Evolutionary conservation across 257 asterid genomes (phyloP).

Genomic region (Thymus mandschuricus): DNA sequence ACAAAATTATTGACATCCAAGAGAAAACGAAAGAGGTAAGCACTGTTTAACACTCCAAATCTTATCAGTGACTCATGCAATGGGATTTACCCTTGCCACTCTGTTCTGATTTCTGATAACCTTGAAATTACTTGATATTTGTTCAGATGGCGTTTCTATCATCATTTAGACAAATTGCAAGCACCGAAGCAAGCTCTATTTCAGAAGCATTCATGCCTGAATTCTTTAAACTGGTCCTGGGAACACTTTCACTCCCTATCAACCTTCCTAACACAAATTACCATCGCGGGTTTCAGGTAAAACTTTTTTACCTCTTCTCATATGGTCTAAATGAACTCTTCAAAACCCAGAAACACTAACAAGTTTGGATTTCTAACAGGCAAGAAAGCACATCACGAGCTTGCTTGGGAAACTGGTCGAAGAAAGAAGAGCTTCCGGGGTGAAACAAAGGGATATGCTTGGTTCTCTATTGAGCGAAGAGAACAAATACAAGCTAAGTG

Average conservation of each 20-base stretch:
- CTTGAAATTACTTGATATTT: slow-evolving; percentile 5
- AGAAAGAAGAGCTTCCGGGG: slow-evolving; percentile 57
- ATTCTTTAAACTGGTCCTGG: slow-evolving; percentile 86
- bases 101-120: slow-evolving; percentile 38
- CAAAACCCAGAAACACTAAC: slow-evolving; percentile 13
- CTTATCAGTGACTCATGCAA: slow-evolving; percentile 27
- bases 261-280: slow-evolving; percentile 89
- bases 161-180: slow-evolving; percentile 84
- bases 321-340: not conserved
- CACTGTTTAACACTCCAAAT: slow-evolving; percentile 22
- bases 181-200: slow-evolving; percentile 68
- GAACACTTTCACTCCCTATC: slow-evolving; percentile 93
- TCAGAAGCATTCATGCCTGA: slow-evolving; percentile 81
- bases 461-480: slow-evolving; percentile 55
- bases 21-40: slow-evolving; percentile 75
- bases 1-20: slow-evolving; percentile 72
- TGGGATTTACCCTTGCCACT: not conserved
- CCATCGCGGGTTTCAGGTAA: slow-evolving; percentile 83
- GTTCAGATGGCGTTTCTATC: slow-evolving; percentile 97
- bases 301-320: not conserved
- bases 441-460: slow-evolving; percentile 66
- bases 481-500: slow-evolving; percentile 60
- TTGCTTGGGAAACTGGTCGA: slow-evolving; percentile 55
- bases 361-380: slow-evolving; percentile 49
- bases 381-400: slow-evolving; percentile 69